Percentiles rank a stretch among this genome's conserved stretches.
phyloP scores from a whole-genome alignment of 2,329 filamentous ascomycete genomes.

The Neofusicoccum ribis region DNA sequence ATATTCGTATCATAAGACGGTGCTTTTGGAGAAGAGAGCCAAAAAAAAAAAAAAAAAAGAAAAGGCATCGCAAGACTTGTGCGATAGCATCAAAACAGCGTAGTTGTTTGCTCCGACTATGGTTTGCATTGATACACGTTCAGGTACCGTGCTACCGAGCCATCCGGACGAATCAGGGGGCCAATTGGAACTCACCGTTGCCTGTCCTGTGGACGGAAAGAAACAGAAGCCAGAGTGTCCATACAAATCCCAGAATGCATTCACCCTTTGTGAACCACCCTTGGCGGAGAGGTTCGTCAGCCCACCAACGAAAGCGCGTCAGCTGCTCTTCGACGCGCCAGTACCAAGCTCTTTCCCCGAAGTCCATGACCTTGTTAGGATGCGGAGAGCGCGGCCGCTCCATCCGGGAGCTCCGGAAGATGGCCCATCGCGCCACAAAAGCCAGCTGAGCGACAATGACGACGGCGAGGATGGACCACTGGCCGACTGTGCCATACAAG shows the following conservation, averaged over 20 bases:
- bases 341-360: slow-evolving; percentile 29
- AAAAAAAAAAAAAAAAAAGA: background rate
- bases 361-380: slow-evolving; percentile 33
- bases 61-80: too few relatives aligned
- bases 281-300: slow-evolving; percentile 44
- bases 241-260: slow-evolving; percentile 49
- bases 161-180: background rate
- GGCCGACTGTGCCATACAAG: slow-evolving; percentile 56
- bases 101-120: too few relatives aligned
- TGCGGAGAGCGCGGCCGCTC: slow-evolving; percentile 45
- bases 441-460: slow-evolving; percentile 45
- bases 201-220: slow-evolving; percentile 54
- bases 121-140: too few relatives aligned
- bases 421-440: slow-evolving; percentile 30
- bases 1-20: too few relatives aligned
- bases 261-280: slow-evolving; percentile 55
- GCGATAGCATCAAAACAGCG: too few relatives aligned
- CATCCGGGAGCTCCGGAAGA: background rate
- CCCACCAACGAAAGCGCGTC: slow-evolving; percentile 43
- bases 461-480: slow-evolving; percentile 53
- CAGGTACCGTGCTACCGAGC: too few relatives aligned
- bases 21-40: background rate
- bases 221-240: slow-evolving; percentile 55
- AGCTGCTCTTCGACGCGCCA: slow-evolving; percentile 27
- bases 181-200: slow-evolving; percentile 48